Base-by-base conservation (phyloP, 139 green algal species). In the Zygnema cylindricum region DNA sequence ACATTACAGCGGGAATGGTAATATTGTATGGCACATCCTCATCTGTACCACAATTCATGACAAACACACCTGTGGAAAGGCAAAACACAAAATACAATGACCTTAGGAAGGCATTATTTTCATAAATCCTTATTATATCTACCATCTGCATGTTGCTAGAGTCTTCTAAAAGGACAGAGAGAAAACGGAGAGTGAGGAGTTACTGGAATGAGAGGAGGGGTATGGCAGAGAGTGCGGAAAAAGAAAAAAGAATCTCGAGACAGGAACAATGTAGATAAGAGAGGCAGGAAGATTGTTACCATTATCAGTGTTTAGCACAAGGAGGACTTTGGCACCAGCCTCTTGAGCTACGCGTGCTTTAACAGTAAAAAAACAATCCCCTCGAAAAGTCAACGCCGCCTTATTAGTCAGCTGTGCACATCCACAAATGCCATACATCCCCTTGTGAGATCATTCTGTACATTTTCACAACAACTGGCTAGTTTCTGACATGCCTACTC, bases 301-400 rank as follows among this genome's bases (percentile, higher is more conserved):
- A 43, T 77, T 42, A 43, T 69, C 84, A 1, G 32, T 85, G 84
- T 84, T 89, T 38, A 89, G 81, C 71, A 89, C 84, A 54, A 89
- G 69, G 1, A 69, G 69, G 38, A 38, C 84, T 73, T 33, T 42
- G 32, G 84, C 84, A 35, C 84, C 84, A 25, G 25, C n/a, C 0
- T 63, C 42, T 57, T 89, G 84, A 1, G 36, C 84, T 23, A 40
- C n/a, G 22, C 23, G 35, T 36, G 84, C 84, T 36, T 89, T 89
- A 22, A 30, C 23, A 49, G 69, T 30, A 35, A 89, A 89, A 16
- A 85, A 38, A 69, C 84, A 89, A 3, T 89, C 84, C 1, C 84
- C 84, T 39, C 84, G 3, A 63, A 30, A 55, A 49, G 76, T 69
- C 21, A 89, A 3, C 35, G 76, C 84, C 7, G 69, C 69, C 36